phyloP scores from a whole-genome alignment of 371 early-diverging fungal species.

The Parasitella parasitica region DNA sequence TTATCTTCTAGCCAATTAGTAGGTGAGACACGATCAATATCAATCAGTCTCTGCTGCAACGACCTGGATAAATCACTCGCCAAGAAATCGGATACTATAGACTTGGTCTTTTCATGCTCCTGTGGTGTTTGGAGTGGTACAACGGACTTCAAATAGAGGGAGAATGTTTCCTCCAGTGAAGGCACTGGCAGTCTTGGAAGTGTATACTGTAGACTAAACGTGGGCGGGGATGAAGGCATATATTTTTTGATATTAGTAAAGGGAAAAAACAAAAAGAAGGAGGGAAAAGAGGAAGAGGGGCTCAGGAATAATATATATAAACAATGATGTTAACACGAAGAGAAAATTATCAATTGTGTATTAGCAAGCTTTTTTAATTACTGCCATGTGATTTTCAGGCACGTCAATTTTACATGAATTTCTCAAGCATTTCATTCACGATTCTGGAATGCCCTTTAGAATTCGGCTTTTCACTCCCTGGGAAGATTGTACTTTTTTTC shows the following conservation, averaged over 20 bases:
- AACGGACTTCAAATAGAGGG: conserved; percentile 69
- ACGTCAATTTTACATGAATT: not conserved
- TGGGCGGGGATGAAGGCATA: conserved; percentile 19
- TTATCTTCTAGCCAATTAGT: conserved; percentile 89
- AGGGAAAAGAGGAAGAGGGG: not conserved
- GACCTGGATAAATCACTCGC: conserved; percentile 28
- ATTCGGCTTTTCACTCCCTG: too few relatives aligned
- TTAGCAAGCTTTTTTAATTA: conserved; percentile 4
- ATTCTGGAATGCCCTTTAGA: too few relatives aligned
- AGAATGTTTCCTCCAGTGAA: conserved; percentile 68
- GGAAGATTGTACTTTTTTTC: too few relatives aligned
- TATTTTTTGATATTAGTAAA: not conserved
- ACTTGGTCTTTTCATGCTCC: conserved; percentile 30
- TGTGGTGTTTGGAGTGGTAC: conserved; percentile 57
- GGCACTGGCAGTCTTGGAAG: conserved; percentile 86
- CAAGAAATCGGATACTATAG: conserved; percentile 35
- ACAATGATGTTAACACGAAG: not conserved
- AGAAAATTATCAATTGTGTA: not conserved
- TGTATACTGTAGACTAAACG: conserved; percentile 69
- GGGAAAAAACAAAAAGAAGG: not conserved
- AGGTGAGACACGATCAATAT: conserved; percentile 59
- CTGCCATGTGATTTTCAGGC: conserved; percentile 14
- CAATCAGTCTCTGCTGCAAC: conserved; percentile 60
- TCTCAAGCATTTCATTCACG: not conserved
- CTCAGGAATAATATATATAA: not conserved